Evolutionary conservation across 129 eudicot genomes (phyloP).

Genomic region (Tagetes patula): DNA sequence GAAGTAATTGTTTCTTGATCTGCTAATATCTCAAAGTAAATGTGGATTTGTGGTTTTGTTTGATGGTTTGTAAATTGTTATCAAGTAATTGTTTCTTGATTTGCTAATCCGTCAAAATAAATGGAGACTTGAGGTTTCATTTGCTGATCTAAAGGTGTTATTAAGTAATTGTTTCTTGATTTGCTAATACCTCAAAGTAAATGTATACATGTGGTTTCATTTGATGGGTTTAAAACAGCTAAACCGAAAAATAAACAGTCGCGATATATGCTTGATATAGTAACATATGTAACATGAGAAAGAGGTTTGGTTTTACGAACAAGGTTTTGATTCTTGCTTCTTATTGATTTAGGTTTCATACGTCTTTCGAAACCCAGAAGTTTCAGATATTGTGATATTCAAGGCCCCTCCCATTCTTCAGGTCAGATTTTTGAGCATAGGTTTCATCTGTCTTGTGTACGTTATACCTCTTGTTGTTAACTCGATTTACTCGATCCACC

Average conservation of each 20-base stretch:
- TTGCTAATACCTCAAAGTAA: background rate
- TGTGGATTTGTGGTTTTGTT: background rate
- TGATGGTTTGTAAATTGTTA: constrained; percentile 2
- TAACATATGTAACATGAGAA: background rate
- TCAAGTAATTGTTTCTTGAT: constrained; percentile 8
- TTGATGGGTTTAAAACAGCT: background rate
- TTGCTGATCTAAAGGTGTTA: background rate
- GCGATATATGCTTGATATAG: constrained; percentile 7
- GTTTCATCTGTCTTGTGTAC: background rate
- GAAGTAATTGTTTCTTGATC: background rate
- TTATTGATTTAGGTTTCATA: constrained; percentile 74
- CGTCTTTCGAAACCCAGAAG: constrained; percentile 74
- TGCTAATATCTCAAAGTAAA: background rate
- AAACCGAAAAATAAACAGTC: background rate
- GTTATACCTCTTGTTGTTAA: constrained; percentile 7
- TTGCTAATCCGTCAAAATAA: background rate
- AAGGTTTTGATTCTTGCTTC: background rate
- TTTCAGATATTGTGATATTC: constrained; percentile 81
- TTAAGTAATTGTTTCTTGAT: constrained; percentile 9
- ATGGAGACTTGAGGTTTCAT: background rate
- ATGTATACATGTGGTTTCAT: background rate
- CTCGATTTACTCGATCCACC: background rate
- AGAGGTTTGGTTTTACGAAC: background rate
- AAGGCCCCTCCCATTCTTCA: constrained; percentile 90
- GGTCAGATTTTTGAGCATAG: constrained; percentile 39